These are phyloP conservation scores for Hanseniaspora osmophila DNA, from an alignment of 805 yeast species.

Conservation along the genomic window DNA sequence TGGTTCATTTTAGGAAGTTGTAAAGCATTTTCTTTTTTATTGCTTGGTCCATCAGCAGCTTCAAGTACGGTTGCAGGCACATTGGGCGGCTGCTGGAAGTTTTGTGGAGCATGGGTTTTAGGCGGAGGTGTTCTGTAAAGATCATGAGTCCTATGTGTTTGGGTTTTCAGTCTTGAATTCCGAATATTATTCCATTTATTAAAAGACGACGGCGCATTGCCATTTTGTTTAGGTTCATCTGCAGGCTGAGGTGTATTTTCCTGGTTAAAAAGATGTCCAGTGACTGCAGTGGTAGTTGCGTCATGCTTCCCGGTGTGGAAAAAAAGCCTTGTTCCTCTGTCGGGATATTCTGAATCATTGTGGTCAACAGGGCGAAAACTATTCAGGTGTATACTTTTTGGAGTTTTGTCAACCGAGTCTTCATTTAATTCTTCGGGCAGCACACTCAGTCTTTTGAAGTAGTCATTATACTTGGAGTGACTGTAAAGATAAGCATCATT, in stretches of 20 bases:
- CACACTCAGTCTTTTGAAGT: constrained; percentile 50
- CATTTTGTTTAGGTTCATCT: neutral
- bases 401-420: neutral
- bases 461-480: constrained; percentile 39
- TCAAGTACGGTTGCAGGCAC: neutral
- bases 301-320: too few relatives aligned
- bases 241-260: too few relatives aligned
- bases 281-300: too few relatives aligned
- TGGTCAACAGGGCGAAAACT: too few relatives aligned
- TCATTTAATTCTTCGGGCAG: constrained; percentile 34
- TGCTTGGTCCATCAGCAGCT: too few relatives aligned
- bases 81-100: neutral
- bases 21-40: too few relatives aligned
- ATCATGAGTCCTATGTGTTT: neutral
- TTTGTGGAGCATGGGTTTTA: neutral
- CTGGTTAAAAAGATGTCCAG: too few relatives aligned
- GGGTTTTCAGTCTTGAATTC: neutral
- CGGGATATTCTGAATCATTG: too few relatives aligned
- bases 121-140: neutral
- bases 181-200: neutral
- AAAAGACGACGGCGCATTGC: neutral
- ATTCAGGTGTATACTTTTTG: neutral
- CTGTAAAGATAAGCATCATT: constrained; percentile 15
- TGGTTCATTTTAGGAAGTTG: too few relatives aligned
- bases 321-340: too few relatives aligned